Conservation (phyloP, 176 grass and related monocot genomes). For the Microstegium vimineum region DNA sequence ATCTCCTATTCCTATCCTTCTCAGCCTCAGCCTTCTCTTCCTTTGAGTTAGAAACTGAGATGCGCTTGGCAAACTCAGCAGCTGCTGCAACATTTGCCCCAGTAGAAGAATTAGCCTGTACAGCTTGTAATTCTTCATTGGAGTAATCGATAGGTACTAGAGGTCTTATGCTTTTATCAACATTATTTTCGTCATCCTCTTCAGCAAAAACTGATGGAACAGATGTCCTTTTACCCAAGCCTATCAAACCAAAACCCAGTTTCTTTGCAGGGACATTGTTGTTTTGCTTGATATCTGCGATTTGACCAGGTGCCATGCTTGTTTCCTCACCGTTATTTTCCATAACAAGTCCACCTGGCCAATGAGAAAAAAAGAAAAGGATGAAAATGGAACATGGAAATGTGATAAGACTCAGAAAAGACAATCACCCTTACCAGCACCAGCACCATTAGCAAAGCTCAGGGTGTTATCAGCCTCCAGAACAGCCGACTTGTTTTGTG, state of each 20-base stretch:
- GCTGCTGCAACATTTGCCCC: conserved; percentile 66
- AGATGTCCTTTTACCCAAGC: conserved; percentile 77
- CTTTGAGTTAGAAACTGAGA: conserved; percentile 61
- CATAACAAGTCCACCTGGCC: conserved; percentile 39
- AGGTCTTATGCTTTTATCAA: conserved; percentile 79
- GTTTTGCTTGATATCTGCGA: conserved; percentile 59
- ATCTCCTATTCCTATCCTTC: conserved; percentile 68
- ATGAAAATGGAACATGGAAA: not conserved
- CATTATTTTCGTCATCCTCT: conserved; percentile 71
- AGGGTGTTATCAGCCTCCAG: conserved; percentile 29
- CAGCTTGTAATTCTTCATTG: conserved; percentile 79
- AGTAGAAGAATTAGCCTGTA: conserved; percentile 55
- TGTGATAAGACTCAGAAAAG: not conserved
- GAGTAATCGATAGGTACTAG: conserved; percentile 98
- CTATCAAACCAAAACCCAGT: conserved; percentile 86
- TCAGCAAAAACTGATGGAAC: conserved; percentile 91
- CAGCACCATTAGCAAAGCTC: conserved; percentile 34
- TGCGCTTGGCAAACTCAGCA: conserved; percentile 87
- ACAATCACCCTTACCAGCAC: conserved; percentile 39
- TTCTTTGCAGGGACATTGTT: conserved; percentile 67
- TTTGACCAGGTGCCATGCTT: conserved; percentile 18
- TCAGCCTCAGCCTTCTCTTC: conserved; percentile 59
- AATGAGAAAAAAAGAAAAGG: conserved; percentile 29
- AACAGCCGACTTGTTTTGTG: conserved; percentile 40
- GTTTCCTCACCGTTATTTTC: conserved; percentile 40